phyloP scores from a whole-genome alignment of 305 asterid species.

The Solanum hybrid region DNA sequence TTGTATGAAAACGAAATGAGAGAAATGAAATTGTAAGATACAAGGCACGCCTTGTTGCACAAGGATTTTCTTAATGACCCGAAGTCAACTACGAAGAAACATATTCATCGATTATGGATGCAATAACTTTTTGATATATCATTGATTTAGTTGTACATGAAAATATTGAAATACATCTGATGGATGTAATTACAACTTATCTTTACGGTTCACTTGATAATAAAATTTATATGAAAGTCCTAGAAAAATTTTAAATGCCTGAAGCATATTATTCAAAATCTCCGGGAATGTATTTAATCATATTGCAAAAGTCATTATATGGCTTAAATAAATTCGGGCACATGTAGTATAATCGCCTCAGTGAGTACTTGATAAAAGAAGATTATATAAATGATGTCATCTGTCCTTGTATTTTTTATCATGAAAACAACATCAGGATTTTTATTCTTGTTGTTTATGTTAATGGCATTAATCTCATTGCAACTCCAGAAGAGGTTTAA shows the following conservation, averaged over 20 bases:
- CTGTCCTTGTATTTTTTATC: not conserved
- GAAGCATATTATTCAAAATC: not conserved
- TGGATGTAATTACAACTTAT: too few relatives aligned
- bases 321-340: not conserved
- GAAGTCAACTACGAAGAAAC: not conserved
- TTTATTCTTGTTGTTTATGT: not conserved
- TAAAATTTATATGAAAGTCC: too few relatives aligned
- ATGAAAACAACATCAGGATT: not conserved
- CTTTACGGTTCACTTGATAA: not conserved
- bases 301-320: not conserved
- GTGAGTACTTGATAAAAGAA: not conserved
- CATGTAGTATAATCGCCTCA: not conserved
- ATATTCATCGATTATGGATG: not conserved
- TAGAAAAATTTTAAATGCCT: too few relatives aligned
- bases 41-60: not conserved
- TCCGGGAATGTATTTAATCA: too few relatives aligned
- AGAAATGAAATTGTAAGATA: not conserved
- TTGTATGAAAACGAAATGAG: not conserved
- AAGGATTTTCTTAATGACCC: not conserved
- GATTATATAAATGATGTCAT: not conserved
- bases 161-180: not conserved
- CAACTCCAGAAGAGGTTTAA: not conserved
- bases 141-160: not conserved
- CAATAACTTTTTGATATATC: not conserved
- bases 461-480: not conserved